Conservation (phyloP, 2,329 filamentous ascomycete species). For the Hymenoscyphus repandus region DNA sequence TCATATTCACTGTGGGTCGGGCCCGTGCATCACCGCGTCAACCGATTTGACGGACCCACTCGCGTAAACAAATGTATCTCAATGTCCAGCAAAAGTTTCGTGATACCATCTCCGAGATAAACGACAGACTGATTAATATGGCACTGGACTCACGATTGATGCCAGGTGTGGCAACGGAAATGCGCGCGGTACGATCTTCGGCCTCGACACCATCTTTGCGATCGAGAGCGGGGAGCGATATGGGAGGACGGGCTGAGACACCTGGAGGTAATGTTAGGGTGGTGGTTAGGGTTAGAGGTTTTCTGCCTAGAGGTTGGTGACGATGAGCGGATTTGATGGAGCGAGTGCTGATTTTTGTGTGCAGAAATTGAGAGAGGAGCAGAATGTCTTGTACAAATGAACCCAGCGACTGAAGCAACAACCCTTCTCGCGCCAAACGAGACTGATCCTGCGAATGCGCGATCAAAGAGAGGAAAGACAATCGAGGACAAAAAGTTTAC, state of each 20-base stretch:
- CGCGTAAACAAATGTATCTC: slow-evolving; percentile 23
- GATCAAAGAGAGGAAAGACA: slow-evolving; percentile 64
- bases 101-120: slow-evolving; percentile 23
- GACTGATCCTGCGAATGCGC: slow-evolving; percentile 47
- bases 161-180: slow-evolving; percentile 36
- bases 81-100: slow-evolving; percentile 24
- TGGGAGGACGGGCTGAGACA: slow-evolving; percentile 49
- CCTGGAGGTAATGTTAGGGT: slow-evolving; percentile 74
- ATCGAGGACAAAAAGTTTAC: slow-evolving; percentile 87
- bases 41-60: no score
- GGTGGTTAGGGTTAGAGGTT: slow-evolving; percentile 74
- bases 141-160: slow-evolving; percentile 40
- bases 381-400: slow-evolving; percentile 86
- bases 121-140: slow-evolving; percentile 35
- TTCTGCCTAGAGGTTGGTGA: slow-evolving; percentile 66
- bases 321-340: background rate
- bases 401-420: slow-evolving; percentile 79
- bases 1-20: no score
- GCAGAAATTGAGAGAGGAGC: slow-evolving; percentile 76
- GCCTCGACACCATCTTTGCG: slow-evolving; percentile 76
- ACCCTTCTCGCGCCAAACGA: slow-evolving; percentile 67
- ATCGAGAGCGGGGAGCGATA: slow-evolving; percentile 59
- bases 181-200: slow-evolving; percentile 50
- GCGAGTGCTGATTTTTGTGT: slow-evolving; percentile 12
- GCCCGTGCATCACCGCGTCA: background rate